These are phyloP conservation scores for Microthyrium microscopicum DNA, from an alignment of 2,329 filamentous ascomycete species.

Conservation along the genomic window DNA sequence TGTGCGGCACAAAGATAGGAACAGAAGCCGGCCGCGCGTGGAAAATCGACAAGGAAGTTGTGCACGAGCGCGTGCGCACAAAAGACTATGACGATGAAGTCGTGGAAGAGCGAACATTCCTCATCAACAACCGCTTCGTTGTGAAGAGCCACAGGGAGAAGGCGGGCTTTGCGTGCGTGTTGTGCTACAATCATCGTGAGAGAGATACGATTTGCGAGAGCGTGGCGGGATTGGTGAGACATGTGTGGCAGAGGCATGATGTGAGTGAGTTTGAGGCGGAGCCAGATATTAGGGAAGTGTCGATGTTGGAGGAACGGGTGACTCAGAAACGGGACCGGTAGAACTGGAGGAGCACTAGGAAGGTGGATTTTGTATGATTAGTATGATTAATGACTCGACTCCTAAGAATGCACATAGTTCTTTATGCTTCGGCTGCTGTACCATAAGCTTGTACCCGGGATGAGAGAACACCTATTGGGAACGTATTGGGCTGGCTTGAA, in stretches of 20 bases:
- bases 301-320: too few relatives aligned
- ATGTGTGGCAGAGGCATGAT: constrained; percentile 19
- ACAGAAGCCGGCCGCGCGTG: constrained; percentile 20
- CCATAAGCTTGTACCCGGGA: too few relatives aligned
- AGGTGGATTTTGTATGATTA: too few relatives aligned
- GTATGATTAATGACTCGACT: too few relatives aligned
- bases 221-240: constrained; percentile 19
- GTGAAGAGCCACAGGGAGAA: constrained; percentile 21
- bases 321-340: too few relatives aligned
- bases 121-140: constrained; percentile 20
- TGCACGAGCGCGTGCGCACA: constrained; percentile 14
- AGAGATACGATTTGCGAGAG: constrained; percentile 20
- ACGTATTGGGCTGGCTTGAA: too few relatives aligned
- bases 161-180: constrained; percentile 20
- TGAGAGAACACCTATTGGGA: too few relatives aligned
- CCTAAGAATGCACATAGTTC: too few relatives aligned
- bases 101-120: constrained; percentile 20
- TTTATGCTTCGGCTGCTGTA: too few relatives aligned
- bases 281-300: constrained; percentile 16
- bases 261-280: constrained; percentile 17
- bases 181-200: constrained; percentile 18
- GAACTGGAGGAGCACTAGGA: too few relatives aligned
- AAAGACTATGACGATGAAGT: constrained; percentile 16
- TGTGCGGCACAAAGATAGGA: constrained; percentile 15
- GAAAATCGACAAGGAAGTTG: constrained; percentile 19